phyloP scores from a whole-genome alignment of 345 rosid species.

The Corchorus capsularis region DNA sequence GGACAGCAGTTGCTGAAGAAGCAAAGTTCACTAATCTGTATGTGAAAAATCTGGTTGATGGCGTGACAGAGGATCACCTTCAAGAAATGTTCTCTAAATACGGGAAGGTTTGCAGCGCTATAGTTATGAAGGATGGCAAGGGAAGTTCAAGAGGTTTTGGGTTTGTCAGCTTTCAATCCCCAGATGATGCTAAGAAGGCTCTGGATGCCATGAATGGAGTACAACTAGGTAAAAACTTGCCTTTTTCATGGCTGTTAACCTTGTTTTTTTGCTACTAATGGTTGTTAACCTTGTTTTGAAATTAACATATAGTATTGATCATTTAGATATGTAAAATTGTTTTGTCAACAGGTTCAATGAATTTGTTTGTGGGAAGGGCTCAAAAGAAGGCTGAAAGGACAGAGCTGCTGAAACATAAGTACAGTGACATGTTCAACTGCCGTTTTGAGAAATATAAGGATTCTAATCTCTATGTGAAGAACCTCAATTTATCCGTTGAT shows the following conservation, averaged over 20 bases:
- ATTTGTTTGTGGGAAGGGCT: constrained; percentile 64
- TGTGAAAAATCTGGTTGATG: constrained; percentile 56
- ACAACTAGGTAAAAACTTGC: constrained; percentile 32
- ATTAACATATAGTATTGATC: not conserved
- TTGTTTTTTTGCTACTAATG: too few relatives aligned
- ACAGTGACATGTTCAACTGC: constrained; percentile 30
- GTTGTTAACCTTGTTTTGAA: not conserved
- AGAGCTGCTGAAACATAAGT: constrained; percentile 40
- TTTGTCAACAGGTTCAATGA: constrained; percentile 43
- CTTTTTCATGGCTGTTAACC: not conserved
- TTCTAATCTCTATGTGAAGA: constrained; percentile 70
- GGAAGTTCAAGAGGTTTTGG: constrained; percentile 79
- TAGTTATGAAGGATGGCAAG: constrained; percentile 53
- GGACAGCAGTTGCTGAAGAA: constrained; percentile 37
- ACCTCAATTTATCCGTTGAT: constrained; percentile 45
- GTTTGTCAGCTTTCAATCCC: constrained; percentile 56
- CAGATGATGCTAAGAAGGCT: constrained; percentile 66
- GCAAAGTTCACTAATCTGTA: constrained; percentile 54
- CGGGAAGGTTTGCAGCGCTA: constrained; percentile 58
- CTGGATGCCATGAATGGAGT: constrained; percentile 51
- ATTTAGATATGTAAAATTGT: constrained; percentile 3
- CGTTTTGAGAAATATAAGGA: constrained; percentile 26
- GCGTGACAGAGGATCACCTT: constrained; percentile 52
- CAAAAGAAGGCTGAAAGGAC: constrained; percentile 60
- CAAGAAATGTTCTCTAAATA: constrained; percentile 49